phyloP scores from a whole-genome alignment of 148 eudicot species.

The Nyssa sinensis region DNA sequence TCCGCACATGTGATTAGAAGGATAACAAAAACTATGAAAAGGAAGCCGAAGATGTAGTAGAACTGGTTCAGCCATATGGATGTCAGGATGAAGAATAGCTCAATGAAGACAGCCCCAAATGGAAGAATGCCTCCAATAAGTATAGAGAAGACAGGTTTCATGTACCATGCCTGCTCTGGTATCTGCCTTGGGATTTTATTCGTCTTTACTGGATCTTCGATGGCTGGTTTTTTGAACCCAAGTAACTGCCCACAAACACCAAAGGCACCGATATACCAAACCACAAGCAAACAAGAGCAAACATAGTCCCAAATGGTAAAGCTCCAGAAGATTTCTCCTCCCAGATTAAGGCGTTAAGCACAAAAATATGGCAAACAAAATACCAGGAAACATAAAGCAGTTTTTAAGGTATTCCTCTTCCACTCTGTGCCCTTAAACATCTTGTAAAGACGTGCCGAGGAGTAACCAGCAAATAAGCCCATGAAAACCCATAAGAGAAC shows the following conservation, averaged over 20 bases:
- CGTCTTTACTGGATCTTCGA: slow-evolving; percentile 34
- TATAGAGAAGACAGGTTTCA: slow-evolving; percentile 32
- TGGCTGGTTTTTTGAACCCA: slow-evolving; percentile 29
- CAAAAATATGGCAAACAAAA: slow-evolving; percentile 13
- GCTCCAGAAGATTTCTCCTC: slow-evolving; percentile 21
- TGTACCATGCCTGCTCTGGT: slow-evolving; percentile 41
- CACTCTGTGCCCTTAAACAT: slow-evolving; percentile 23
- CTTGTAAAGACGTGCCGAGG: slow-evolving; percentile 35
- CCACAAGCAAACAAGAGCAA: slow-evolving; percentile 22
- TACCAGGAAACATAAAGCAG: slow-evolving; percentile 20
- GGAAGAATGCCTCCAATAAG: slow-evolving; percentile 46
- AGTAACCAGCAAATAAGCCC: slow-evolving; percentile 39
- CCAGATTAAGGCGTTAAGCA: slow-evolving; percentile 15
- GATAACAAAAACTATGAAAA: slow-evolving; percentile 36
- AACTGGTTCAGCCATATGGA: slow-evolving; percentile 48
- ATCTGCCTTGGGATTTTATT: slow-evolving; percentile 43
- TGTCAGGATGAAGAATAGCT: slow-evolving; percentile 40
- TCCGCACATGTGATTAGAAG: slow-evolving; percentile 37
- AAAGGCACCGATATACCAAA: slow-evolving; percentile 33
- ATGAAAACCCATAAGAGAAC: slow-evolving; percentile 44
- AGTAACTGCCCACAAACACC: slow-evolving; percentile 39
- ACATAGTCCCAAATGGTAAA: slow-evolving; percentile 22
- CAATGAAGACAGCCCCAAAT: slow-evolving; percentile 43
- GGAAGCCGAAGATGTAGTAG: slow-evolving; percentile 43
- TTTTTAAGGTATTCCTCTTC: slow-evolving; percentile 18